Evolutionary conservation across 208 protist species (phyloP), one percentile per base, ranked within the genome.

Genomic region (Trypanosoma theileri): DNA sequence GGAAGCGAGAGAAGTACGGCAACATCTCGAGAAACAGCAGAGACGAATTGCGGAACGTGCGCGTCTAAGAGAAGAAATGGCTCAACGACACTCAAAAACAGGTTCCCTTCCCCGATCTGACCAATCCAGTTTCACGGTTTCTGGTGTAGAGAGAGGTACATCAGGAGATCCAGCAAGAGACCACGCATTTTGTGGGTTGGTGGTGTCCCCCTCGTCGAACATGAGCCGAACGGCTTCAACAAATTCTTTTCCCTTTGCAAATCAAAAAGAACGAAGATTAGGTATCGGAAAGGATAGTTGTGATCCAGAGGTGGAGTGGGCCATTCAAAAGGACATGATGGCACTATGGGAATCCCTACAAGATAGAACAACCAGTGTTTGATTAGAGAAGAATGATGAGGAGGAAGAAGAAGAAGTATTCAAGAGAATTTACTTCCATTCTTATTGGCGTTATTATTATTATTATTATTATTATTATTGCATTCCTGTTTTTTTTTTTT

Each of bases 271-370:
- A 51, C 3, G 13, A 40, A 24, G 3, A 28, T 57, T 21, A 44
- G 44, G 31, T 42, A 26, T 31, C 11, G n/a, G 12, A 4, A 31
- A 44, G 1, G 28, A 45, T 21, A 16, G n/a, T 46, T 12, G 14
- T 16, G 26, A 70, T 19, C 40, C 55, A 17, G 46, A 55, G n/a
- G 28, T 56, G 12, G 62, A 68, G 14, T 70, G 65, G 65, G 26
- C 28, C 3, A 24, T 70, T 3, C 65, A 70, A 28, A 70, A 70
- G 24, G 65, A 70, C 28, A 62, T 70, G 40, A 62, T 62, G 53
- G 24, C 55, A 45, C 28, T 70, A 13, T 62, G 53, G 65, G 65
- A 70, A 40, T 61, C 65, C 0, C 65, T 70, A 16, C 56, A 70
- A 6, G 12, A 52, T 21, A 41, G 58, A n/a, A 17, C n/a, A 42